Percentiles rank a stretch among this genome's conserved stretches.
Evolutionary conservation across 306 rosid species (phyloP).

Genomic region (Cercis canadensis): DNA sequence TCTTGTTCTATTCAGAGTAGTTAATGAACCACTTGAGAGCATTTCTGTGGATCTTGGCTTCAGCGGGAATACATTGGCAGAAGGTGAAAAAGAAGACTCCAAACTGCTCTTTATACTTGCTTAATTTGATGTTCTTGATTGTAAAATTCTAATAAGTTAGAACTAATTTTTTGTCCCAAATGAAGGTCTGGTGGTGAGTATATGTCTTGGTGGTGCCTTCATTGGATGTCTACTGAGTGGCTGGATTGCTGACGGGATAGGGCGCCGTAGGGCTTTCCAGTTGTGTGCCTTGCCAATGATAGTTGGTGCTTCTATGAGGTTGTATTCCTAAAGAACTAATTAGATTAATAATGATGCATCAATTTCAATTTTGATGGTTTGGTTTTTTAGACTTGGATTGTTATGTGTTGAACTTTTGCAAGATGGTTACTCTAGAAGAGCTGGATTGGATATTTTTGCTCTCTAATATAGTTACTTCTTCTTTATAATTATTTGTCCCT

Average conservation of each 20-base stretch:
- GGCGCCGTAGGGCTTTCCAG: constrained; percentile 96
- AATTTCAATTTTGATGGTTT: background rate
- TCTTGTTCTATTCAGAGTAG: constrained; percentile 68
- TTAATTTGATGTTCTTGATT: constrained; percentile 31
- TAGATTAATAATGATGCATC: background rate
- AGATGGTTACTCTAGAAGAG: background rate
- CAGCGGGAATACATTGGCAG: constrained; percentile 89
- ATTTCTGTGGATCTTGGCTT: constrained; percentile 93
- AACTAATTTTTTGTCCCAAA: constrained; percentile 34
- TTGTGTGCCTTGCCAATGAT: constrained; percentile 90
- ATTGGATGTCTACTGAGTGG: constrained; percentile 90
- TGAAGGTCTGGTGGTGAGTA: constrained; percentile 96
- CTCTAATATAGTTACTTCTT: background rate
- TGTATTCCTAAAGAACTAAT: constrained; percentile 28
- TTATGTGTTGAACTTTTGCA: constrained; percentile 11
- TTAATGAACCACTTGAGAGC: constrained; percentile 95
- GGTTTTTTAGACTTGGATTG: constrained; percentile 13
- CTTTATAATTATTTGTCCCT: background rate
- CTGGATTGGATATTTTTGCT: background rate
- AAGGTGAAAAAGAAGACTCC: constrained; percentile 58
- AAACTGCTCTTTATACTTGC: constrained; percentile 6
- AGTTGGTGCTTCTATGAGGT: constrained; percentile 91
- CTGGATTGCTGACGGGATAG: constrained; percentile 94
- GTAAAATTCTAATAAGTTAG: constrained; percentile 24
- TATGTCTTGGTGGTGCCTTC: constrained; percentile 92